Conservation (phyloP, 179 eudicot genomes). For the Spergularia azorica region DNA sequence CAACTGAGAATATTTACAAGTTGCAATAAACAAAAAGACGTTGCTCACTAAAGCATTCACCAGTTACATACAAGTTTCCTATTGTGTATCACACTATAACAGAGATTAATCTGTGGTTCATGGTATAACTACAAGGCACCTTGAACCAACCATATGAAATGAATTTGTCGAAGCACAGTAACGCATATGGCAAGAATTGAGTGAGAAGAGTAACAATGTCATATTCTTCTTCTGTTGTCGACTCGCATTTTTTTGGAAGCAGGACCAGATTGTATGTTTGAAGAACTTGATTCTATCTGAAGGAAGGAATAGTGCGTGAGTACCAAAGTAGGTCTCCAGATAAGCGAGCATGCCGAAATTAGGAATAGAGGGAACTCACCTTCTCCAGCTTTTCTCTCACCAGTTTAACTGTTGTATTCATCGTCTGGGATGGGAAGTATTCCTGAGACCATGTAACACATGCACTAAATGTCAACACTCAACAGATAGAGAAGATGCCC, state of each 20-base stretch:
- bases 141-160: neutral
- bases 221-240: constrained; percentile 85
- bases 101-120: neutral
- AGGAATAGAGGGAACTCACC: constrained; percentile 37
- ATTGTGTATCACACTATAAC: too few relatives aligned
- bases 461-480: neutral
- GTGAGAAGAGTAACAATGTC: neutral
- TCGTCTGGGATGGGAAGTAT: constrained; percentile 72
- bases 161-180: neutral
- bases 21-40: too few relatives aligned
- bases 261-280: constrained; percentile 47
- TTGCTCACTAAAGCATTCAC: too few relatives aligned
- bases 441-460: constrained; percentile 45
- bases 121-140: neutral
- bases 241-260: constrained; percentile 59
- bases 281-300: constrained; percentile 68
- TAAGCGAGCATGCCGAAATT: neutral
- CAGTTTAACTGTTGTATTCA: constrained; percentile 73
- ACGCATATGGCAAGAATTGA: neutral
- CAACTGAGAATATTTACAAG: too few relatives aligned
- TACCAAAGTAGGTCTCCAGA: neutral
- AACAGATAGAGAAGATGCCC: neutral
- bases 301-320: neutral
- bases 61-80: too few relatives aligned
- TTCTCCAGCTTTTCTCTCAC: constrained; percentile 75